Conservation (phyloP, 768 basidiomycete species). For the Gloeophyllum trabeum region DNA sequence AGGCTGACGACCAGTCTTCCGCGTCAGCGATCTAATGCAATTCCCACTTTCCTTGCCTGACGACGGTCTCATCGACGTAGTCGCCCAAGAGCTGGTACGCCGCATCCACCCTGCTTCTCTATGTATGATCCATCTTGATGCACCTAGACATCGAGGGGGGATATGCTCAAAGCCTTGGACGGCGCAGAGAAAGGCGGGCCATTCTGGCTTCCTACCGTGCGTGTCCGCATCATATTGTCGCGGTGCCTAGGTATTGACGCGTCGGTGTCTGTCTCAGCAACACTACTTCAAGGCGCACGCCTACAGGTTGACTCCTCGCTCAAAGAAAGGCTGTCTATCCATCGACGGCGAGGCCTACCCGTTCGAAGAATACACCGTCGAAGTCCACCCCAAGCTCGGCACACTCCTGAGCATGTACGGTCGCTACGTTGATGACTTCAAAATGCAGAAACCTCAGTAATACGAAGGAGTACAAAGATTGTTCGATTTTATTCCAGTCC, state of each 20-base stretch:
- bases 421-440: conserved; percentile 46
- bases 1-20: conserved; percentile 2
- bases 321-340: conserved; percentile 41
- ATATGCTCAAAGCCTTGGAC: conserved; percentile 40
- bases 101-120: conserved; percentile 1
- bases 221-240: too few species aligned
- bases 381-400: conserved; percentile 58
- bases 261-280: conserved; percentile 31
- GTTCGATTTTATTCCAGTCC: too few species aligned
- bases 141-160: conserved; percentile 34
- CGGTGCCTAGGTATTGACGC: too few species aligned
- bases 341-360: conserved; percentile 76
- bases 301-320: conserved; percentile 57
- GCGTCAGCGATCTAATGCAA: conserved; percentile 58
- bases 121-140: neutral
- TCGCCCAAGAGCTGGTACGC: conserved; percentile 51
- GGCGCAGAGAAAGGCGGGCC: conserved; percentile 49
- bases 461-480: conserved; percentile 5
- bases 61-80: conserved; percentile 70
- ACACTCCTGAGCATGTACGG: conserved; percentile 56
- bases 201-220: too few species aligned
- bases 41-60: conserved; percentile 76
- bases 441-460: conserved; percentile 4
- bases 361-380: conserved; percentile 66
- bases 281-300: conserved; percentile 65